Base-by-base conservation (phyloP, 345 rosid species). In the Triadica sebifera region DNA sequence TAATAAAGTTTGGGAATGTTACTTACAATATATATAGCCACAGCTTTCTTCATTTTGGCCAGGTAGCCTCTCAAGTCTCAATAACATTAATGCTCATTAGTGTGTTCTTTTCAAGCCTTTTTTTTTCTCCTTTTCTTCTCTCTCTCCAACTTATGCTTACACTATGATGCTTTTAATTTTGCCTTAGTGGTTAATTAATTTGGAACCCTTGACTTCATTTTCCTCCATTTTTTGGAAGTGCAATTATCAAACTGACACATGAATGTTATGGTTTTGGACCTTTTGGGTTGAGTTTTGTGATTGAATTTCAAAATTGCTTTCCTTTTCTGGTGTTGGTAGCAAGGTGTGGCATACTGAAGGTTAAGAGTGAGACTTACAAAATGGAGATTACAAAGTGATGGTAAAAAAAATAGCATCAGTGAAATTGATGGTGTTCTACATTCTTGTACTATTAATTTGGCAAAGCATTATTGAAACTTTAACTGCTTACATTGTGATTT, bases 41-140 rank as follows among this genome's bases (percentile, higher is more conserved):
- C 75, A 95, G 98, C 78, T 93, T 91, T 79, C 99, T 95, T 80
- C 84, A 90, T 77, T 86, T 84, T 68, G 99, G 98, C 53, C 98
- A 85, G 97, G 99, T 91, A 85, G 17, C 12, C 37, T 6, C 16
- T 55, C n/a, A n/a, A n/a, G n/a, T n/a, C n/a, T n/a, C 19, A 17
- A 22, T 25, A 25, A 25, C 5, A 3, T 67, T 64, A 24, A 22
- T 64, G 55, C 50, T 8, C 15, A 64, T 50, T 72, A 55, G 12
- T 68, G n/a, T 60, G 13, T 68, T 72, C 60, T 34, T 37, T 60
- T 63, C 7, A 29, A 57, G 60, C 51, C 29, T 39, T 49, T 16
- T 58, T 45, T 20, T 56, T 13, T 12, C 50, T 46, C 65, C 38
- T 29, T 29, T 29, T 29, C 2, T 29, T n/a, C n/a, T n/a, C 34